Percentiles rank a stretch among this genome's conserved stretches.
These are phyloP conservation scores for Boletus tomentosulus DNA, from an alignment of 768 basidiomycete genomes.

Conservation along the genomic window DNA sequence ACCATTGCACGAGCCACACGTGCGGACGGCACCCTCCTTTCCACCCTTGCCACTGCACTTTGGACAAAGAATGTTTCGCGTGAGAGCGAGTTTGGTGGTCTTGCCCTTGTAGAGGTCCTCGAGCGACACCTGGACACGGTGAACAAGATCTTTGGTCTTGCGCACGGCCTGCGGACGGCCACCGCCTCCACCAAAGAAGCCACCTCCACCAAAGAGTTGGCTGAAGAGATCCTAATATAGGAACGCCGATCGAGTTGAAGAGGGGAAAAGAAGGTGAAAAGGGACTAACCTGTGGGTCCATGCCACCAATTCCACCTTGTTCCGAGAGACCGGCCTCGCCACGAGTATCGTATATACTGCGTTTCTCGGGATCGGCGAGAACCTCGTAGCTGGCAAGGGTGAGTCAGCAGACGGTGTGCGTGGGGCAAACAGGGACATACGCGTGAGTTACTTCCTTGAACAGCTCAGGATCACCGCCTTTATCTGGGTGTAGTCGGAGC, in stretches of 20 bases:
- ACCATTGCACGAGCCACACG: slow-evolving; percentile 75
- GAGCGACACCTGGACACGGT: slow-evolving; percentile 92
- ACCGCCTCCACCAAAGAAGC: slow-evolving; percentile 69
- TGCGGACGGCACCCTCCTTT: slow-evolving; percentile 90
- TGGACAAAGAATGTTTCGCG: slow-evolving; percentile 88
- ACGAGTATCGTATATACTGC: slow-evolving; percentile 78
- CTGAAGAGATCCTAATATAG: slow-evolving; percentile 82
- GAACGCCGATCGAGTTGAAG: neutral
- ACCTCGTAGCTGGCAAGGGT: slow-evolving; percentile 74
- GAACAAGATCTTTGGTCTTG: slow-evolving; percentile 97
- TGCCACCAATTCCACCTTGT: slow-evolving; percentile 86
- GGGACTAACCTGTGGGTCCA: slow-evolving; percentile 84
- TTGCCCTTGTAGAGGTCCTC: slow-evolving; percentile 99
- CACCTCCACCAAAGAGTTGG: slow-evolving; percentile 87
- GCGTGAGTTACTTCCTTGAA: slow-evolving; percentile 98
- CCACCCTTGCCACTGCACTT: slow-evolving; percentile 97
- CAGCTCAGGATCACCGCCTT: slow-evolving; percentile 92
- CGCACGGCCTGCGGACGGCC: slow-evolving; percentile 69
- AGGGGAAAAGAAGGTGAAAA: neutral
- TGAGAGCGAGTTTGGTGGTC: slow-evolving; percentile 94
- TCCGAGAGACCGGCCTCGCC: slow-evolving; percentile 91
- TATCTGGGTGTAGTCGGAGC: slow-evolving; percentile 83
- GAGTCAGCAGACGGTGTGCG: neutral
- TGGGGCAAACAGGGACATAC: slow-evolving; percentile 43
- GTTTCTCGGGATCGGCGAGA: slow-evolving; percentile 82